phyloP scores from a whole-genome alignment of 805 yeast species.

The Saccharomyces mikatae region DNA sequence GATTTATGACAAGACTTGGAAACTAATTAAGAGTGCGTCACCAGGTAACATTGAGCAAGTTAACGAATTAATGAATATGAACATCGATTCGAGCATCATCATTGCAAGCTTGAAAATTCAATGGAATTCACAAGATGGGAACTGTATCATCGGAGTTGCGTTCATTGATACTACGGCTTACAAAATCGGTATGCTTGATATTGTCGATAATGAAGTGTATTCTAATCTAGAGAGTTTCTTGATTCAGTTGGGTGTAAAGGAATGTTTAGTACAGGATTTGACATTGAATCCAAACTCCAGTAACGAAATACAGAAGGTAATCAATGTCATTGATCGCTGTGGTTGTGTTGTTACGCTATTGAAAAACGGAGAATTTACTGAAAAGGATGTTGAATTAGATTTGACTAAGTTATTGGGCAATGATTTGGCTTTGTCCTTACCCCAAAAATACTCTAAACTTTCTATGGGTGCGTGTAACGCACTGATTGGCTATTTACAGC shows the following conservation, averaged over 20 bases:
- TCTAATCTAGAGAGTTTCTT: constrained; percentile 79
- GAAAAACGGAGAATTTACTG: constrained; percentile 48
- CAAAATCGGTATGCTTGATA: constrained; percentile 64
- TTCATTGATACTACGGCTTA: constrained; percentile 67
- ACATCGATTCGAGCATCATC: constrained; percentile 44
- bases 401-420: constrained; percentile 59
- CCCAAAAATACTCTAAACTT: constrained; percentile 21
- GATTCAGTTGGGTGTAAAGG: constrained; percentile 85
- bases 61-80: constrained; percentile 55
- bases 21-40: constrained; percentile 53
- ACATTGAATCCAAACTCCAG: constrained; percentile 15
- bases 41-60: constrained; percentile 83
- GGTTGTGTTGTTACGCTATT: constrained; percentile 61
- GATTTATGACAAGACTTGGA: constrained; percentile 65
- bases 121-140: constrained; percentile 27
- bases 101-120: constrained; percentile 37
- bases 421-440: constrained; percentile 31
- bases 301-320: constrained; percentile 51
- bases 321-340: constrained; percentile 69
- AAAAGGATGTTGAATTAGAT: constrained; percentile 70
- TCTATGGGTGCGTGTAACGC: constrained; percentile 38
- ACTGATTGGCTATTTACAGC: constrained; percentile 55
- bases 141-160: constrained; percentile 61
- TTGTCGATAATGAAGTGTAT: constrained; percentile 78
- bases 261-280: constrained; percentile 53